These are phyloP conservation scores for Leccinum rimulosum DNA, from an alignment of 768 basidiomycete species.

Conservation along the genomic window DNA sequence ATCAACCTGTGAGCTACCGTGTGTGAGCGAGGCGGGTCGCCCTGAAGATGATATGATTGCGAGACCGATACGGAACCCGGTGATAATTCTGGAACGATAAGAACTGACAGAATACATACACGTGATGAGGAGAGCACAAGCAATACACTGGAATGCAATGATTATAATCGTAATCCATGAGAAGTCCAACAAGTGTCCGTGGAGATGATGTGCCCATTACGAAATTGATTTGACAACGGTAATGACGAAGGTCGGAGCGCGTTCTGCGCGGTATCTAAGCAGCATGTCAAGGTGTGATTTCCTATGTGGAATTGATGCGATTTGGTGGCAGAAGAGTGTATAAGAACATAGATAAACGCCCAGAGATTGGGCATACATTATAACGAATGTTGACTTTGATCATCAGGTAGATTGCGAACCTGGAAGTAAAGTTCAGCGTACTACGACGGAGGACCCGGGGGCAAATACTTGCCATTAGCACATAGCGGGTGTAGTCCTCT, in stretches of 20 bases:
- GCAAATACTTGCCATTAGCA: conserved; percentile 47
- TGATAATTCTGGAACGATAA: conserved; percentile 15
- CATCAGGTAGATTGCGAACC: conserved; percentile 58
- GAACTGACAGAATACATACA: conserved; percentile 7
- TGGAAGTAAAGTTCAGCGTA: conserved; percentile 26
- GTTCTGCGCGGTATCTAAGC: conserved; percentile 18
- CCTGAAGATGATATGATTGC: neutral
- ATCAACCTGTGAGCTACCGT: neutral
- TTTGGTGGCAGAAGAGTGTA: conserved; percentile 6
- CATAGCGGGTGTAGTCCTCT: conserved; percentile 54
- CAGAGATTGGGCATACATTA: conserved; percentile 9
- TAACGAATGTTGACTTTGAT: conserved; percentile 33
- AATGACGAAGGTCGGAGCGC: conserved; percentile 7
- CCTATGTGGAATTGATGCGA: neutral
- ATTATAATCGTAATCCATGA: conserved; percentile 11
- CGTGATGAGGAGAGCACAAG: conserved; percentile 1
- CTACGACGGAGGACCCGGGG: neutral
- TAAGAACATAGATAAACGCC: conserved; percentile 8
- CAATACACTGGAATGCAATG: conserved; percentile 5
- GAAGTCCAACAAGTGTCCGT: conserved; percentile 16
- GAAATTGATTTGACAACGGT: conserved; percentile 11
- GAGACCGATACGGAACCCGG: neutral
- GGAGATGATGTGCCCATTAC: conserved; percentile 18
- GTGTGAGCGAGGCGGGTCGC: neutral
- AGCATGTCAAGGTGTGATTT: conserved; percentile 8